These are phyloP conservation scores for Auricularia sp. DNA, from an alignment of 768 basidiomycete species.

Conservation along the genomic window DNA sequence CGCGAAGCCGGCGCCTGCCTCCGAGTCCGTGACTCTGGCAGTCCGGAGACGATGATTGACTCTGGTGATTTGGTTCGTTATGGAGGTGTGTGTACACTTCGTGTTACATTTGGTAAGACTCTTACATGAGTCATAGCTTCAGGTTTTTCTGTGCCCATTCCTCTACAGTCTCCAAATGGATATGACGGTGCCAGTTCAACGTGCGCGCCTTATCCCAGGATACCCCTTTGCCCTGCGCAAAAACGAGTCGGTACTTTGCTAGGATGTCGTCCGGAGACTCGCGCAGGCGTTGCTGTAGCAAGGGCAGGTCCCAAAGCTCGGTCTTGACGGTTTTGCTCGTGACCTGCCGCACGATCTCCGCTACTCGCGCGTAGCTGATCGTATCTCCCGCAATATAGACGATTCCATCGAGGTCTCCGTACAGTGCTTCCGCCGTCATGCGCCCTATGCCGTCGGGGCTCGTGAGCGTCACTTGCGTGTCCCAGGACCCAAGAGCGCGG, in stretches of 20 bases:
- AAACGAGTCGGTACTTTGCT: conserved; percentile 18
- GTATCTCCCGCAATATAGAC: conserved; percentile 23
- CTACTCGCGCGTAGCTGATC: conserved; percentile 17
- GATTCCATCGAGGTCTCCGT: conserved; percentile 14
- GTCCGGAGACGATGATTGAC: no score
- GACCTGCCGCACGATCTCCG: conserved; percentile 13
- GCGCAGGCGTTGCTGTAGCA: conserved; percentile 11
- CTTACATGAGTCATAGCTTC: background rate
- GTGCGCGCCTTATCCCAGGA: conserved; percentile 9
- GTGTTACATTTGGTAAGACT: no score
- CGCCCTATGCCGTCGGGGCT: conserved; percentile 20
- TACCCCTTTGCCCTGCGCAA: conserved; percentile 16
- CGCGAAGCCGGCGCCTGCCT: no score
- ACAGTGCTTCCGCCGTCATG: conserved; percentile 15
- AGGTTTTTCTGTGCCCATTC: background rate
- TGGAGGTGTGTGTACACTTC: no score
- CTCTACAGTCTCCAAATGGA: background rate
- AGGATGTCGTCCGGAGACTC: conserved; percentile 13
- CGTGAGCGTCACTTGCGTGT: conserved; percentile 20
- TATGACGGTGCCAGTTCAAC: background rate
- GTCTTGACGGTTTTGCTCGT: conserved; percentile 9
- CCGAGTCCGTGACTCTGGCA: no score
- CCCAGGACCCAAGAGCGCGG: conserved; percentile 16
- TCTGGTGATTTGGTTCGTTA: no score
- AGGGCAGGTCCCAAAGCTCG: conserved; percentile 12